Percentiles rank a stretch among this genome's conserved stretches.
These are phyloP conservation scores for Aspergillus versicolor DNA, from an alignment of 2,329 filamentous ascomycete genomes.

Conservation along the genomic window DNA sequence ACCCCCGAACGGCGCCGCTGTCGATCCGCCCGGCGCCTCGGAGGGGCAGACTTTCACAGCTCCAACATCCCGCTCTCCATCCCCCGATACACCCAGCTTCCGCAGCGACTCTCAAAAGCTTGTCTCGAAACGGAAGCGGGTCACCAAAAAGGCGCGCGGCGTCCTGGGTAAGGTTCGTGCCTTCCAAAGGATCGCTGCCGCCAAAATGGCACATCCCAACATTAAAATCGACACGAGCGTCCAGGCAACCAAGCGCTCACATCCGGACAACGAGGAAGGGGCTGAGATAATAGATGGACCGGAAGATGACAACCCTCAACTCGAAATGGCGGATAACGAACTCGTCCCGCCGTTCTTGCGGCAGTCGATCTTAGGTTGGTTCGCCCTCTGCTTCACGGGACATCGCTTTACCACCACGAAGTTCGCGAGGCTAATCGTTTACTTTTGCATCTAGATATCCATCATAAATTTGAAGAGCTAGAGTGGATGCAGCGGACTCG, in stretches of 20 bases:
- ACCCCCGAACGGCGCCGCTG: constrained; percentile 23
- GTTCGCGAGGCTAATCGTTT: constrained; percentile 6
- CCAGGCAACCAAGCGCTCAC: constrained; percentile 38
- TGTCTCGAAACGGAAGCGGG: constrained; percentile 31
- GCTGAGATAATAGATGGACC: constrained; percentile 24
- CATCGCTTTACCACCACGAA: background rate
- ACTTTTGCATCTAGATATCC: constrained; percentile 49
- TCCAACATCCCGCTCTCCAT: constrained; percentile 31
- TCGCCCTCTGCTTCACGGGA: background rate
- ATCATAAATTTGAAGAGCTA: constrained; percentile 60
- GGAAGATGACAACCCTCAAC: constrained; percentile 28
- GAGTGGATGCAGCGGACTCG: constrained; percentile 61
- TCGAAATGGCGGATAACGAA: constrained; percentile 31
- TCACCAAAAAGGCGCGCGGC: constrained; percentile 40
- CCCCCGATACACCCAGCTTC: constrained; percentile 30
- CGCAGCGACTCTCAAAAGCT: constrained; percentile 31
- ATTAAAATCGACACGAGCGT: constrained; percentile 43
- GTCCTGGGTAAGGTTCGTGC: constrained; percentile 43
- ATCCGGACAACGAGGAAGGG: constrained; percentile 35
- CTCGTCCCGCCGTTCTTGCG: constrained; percentile 39
- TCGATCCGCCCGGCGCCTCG: constrained; percentile 25
- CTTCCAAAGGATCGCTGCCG: constrained; percentile 39
- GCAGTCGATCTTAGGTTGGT: constrained; percentile 39
- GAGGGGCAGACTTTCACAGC: constrained; percentile 29
- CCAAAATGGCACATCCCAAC: constrained; percentile 43